Evolutionary conservation across 2,329 filamentous ascomycete genomes (phyloP).

Genomic region (Bipolaris sorokiniana): DNA sequence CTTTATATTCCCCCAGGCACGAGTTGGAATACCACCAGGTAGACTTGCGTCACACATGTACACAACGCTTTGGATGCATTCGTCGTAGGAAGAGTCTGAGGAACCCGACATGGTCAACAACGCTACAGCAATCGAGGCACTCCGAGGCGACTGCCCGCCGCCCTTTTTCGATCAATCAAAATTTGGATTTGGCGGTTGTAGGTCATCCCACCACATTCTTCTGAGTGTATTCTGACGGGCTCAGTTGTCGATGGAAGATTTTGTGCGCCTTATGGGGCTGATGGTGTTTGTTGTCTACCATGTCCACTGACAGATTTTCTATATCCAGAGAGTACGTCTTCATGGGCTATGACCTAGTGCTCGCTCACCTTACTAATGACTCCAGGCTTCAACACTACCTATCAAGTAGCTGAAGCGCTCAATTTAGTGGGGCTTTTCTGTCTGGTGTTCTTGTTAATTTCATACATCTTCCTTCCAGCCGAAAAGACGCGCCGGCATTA

Average conservation of each 20-base stretch:
- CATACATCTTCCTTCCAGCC: constrained; percentile 79
- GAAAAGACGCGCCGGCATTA: constrained; percentile 94
- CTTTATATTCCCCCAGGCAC: constrained; percentile 3
- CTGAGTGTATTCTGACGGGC: constrained; percentile 38
- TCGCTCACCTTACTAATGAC: constrained; percentile 1
- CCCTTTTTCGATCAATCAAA: constrained; percentile 71
- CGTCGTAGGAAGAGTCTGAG: constrained; percentile 26
- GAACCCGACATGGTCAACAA: constrained; percentile 22
- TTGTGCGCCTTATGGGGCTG: constrained; percentile 56
- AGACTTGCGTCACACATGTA: constrained; percentile 25
- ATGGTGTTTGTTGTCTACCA: constrained; percentile 79
- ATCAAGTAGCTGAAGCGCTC: constrained; percentile 77
- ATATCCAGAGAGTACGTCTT: constrained; percentile 62
- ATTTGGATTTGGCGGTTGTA: constrained; percentile 73
- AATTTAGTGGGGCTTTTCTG: constrained; percentile 75
- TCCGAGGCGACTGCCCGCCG: constrained; percentile 64
- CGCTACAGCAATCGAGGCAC: constrained; percentile 34
- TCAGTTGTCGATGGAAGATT: constrained; percentile 63
- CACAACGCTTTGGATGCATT: constrained; percentile 26
- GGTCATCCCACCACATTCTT: constrained; percentile 38
- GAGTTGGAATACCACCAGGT: constrained; percentile 9
- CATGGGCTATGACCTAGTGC: constrained; percentile 17
- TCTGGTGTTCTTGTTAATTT: constrained; percentile 76
- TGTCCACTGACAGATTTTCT: constrained; percentile 85
- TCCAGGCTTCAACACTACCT: constrained; percentile 62